Base-by-base conservation (phyloP, 2,329 filamentous ascomycete genomes). In the Aspergillus candidus region DNA sequence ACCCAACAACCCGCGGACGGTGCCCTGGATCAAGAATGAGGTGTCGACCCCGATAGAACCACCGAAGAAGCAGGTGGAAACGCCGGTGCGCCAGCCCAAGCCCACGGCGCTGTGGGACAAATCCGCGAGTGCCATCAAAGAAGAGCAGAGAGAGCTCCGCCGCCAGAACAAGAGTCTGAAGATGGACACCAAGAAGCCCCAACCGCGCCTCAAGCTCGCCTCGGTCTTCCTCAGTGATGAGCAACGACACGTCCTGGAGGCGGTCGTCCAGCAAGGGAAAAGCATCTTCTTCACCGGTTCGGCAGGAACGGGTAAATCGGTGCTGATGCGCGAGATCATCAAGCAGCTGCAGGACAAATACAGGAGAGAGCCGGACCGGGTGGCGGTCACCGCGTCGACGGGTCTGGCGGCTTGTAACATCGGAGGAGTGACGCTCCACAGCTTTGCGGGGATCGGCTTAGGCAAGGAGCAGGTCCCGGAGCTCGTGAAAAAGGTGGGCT, bases 221-320 rank as follows among this genome's bases (percentile, higher is more conserved):
- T 69, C 76, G 8, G 77, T 94, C 8, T 83, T 84, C 44, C 73
- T 98, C 31, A 96, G 88, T 61, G 78, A 84, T 11, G 93, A 98
- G 62, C 93, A 98, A 67, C 78, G 80, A 47, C 81, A 86, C 46
- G 88, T 98, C 10, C 73, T 94, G 45, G 82, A 88, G 36, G 73
- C 96, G 14, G 91, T 98, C 8, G 78, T 88, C 6, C 79, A 93
- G 15, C 72, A 86, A 51, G 79, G 79, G 47, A 84, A 89, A 64
- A 97, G 91, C 56, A 90, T 96, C 2, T 98, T 98, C 72, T 98
- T 98, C 66, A 98, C 93, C 1, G 93, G 93, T 56, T 94, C 93
- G 47, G 93, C 93, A 46, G 89, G 81, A 74, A 96, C 93, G 4
- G 93, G 93, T 66, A 98, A 98, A 73, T 98, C 93, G 1, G 91